These are phyloP conservation scores for Talaromyces sp. DNA, from an alignment of 2,329 filamentous ascomycete species.

Conservation along the genomic window DNA sequence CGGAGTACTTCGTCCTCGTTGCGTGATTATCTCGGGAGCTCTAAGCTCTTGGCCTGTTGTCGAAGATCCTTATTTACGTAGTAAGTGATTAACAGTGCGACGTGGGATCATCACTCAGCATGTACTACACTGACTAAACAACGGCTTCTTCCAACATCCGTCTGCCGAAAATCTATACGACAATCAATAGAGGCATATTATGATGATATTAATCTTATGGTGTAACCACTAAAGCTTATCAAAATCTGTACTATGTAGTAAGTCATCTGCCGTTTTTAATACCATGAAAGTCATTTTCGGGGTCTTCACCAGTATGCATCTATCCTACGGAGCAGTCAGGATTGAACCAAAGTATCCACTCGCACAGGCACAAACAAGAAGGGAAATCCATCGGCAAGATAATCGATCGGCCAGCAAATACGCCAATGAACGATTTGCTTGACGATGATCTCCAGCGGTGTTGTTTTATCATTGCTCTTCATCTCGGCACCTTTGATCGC, in stretches of 20 bases:
- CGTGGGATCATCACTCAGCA: neutral
- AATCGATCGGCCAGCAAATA: constrained; percentile 6
- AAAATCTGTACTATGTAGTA: neutral
- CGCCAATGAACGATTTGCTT: neutral
- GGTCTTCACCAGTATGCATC: neutral
- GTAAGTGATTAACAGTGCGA: neutral
- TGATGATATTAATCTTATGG: neutral
- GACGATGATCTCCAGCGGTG: constrained; percentile 11
- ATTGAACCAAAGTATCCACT: neutral
- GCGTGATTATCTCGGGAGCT: neutral
- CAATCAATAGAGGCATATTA: neutral
- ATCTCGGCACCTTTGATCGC: neutral
- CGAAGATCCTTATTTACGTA: constrained; percentile 2
- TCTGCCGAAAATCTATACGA: neutral
- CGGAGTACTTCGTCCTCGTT: neutral
- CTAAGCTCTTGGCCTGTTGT: neutral
- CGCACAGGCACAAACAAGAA: neutral
- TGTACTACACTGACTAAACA: neutral
- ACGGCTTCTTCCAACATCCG: neutral
- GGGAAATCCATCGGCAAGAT: neutral
- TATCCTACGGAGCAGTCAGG: no score
- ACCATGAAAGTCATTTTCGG: neutral
- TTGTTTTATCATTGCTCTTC: neutral
- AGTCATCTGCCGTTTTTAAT: neutral
- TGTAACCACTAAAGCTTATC: neutral